These are phyloP conservation scores for Wolfiporia cocos DNA, from an alignment of 1,284 basidiomycete species.

Conservation along the genomic window DNA sequence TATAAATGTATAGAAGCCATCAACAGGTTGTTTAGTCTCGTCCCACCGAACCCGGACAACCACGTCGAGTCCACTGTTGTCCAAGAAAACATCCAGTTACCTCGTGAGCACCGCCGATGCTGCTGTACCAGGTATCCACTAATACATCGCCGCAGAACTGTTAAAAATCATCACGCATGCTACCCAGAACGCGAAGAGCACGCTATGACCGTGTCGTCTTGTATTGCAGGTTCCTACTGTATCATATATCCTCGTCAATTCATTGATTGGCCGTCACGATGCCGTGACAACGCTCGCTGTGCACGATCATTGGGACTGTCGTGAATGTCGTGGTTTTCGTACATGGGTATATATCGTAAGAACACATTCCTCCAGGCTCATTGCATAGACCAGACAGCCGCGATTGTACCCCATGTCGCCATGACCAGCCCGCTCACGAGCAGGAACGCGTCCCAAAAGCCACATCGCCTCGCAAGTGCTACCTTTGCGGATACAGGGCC, in stretches of 20 bases:
- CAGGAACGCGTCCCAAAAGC: conserved; percentile 47
- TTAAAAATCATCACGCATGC: conserved; percentile 79
- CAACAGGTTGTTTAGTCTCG: too few species aligned
- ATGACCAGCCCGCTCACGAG: conserved; percentile 53
- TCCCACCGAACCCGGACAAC: conserved; percentile 91
- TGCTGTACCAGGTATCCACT: neutral
- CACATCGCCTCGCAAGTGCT: conserved; percentile 42
- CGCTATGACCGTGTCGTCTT: conserved; percentile 4
- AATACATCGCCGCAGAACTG: conserved; percentile 72
- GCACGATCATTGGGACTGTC: neutral
- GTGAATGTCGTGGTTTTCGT: too few species aligned
- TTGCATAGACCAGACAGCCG: conserved; percentile 42
- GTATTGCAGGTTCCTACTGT: too few species aligned
- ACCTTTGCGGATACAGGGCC: conserved; percentile 68
- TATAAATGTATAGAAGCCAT: too few species aligned
- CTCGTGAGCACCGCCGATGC: conserved; percentile 54
- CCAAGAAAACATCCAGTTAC: conserved; percentile 84
- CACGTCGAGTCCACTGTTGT: conserved; percentile 91
- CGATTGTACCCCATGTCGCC: conserved; percentile 76
- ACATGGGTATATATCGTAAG: too few species aligned
- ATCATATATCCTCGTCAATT: too few species aligned
- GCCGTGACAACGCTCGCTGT: neutral
- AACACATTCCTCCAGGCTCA: too few species aligned
- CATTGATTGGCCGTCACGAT: neutral
- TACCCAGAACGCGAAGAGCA: conserved; percentile 33